Base-by-base conservation (phyloP, 805 yeast genomes). In the Brettanomyces anomalus region DNA sequence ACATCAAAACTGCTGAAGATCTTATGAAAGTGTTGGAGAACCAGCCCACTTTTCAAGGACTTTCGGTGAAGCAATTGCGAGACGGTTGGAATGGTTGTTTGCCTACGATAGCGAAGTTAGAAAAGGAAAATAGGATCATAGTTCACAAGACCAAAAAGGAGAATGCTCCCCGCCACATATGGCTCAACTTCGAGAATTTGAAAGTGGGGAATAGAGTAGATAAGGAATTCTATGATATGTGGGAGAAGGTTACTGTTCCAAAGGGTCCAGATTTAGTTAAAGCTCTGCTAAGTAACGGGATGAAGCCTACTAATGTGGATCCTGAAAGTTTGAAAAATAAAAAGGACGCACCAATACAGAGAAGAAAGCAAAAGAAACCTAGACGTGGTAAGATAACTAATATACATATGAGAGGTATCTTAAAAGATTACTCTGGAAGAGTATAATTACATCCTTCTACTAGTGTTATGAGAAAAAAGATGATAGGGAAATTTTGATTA, bases 241-340 rank as follows among this genome's bases (percentile, higher is more conserved):
- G 98, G 98, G 72, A 73, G 45, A 66, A 67, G 32, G 81, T 86
- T 15, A 79, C 79, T 53, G 71, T 90, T 28, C 98, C 98, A 3
- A 81, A 81, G 26, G 78, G 81, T 24, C 82, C 84, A 41, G 94
- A 82, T 43, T 69, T 93, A 47, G 95, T 95, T 20, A 77, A 81
- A 43, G 77, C 78, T 44, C 71, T 93, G 48, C 74, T 82, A 46
- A 85, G 79, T 46, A 79, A 85, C 46, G 90, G 96, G n/a, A 73
- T 93, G 61, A 93, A 88, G 61, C 98, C 98, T 8, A 90, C 97
- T 0, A 84, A 93, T 56, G 93, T 88, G n/a, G 98, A 93, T 59
- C 97, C 98, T n/a, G 85, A 88, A 35, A 76, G 85, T n/a, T 66
- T 88, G 46, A 85, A 81, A 63, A 82, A 79, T 58, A 76, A 74